These are phyloP conservation scores for Solanum bulbocastanum DNA, from an alignment of 257 asterid species.

Conservation along the genomic window DNA sequence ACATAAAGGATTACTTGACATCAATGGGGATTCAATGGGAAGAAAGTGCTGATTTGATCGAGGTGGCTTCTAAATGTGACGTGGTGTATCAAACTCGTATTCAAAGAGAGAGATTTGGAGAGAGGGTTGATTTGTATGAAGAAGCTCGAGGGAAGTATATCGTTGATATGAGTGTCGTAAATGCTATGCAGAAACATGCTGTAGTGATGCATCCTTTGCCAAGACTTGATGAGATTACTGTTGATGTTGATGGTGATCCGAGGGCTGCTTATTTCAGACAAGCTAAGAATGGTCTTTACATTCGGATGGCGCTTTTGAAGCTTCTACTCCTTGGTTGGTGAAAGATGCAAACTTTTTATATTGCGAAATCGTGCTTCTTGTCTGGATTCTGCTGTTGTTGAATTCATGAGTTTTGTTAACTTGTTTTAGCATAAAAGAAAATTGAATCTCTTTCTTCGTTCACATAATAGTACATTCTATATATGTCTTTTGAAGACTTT, in stretches of 20 bases:
- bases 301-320: conserved; percentile 85
- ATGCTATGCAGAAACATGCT: conserved; percentile 83
- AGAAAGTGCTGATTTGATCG: conserved; percentile 68
- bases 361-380: not conserved
- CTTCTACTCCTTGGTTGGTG: conserved; percentile 84
- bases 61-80: conserved; percentile 89
- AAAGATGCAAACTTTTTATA: not conserved
- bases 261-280: conserved; percentile 84
- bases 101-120: conserved; percentile 78
- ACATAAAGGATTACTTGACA: conserved; percentile 79
- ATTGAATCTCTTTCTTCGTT: not conserved
- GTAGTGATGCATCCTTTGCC: conserved; percentile 95
- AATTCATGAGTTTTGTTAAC: not conserved
- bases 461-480: not conserved
- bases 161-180: conserved; percentile 37
- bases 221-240: conserved; percentile 88
- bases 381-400: not conserved
- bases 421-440: not conserved
- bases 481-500: too few species aligned
- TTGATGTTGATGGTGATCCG: conserved; percentile 69
- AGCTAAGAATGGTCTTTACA: conserved; percentile 79
- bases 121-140: conserved; percentile 65
- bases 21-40: conserved; percentile 82
- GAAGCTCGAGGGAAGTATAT: conserved; percentile 87
- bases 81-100: conserved; percentile 82